Conservation (phyloP, 371 early-diverging fungal genomes). For the Synchytrium microbalum region DNA sequence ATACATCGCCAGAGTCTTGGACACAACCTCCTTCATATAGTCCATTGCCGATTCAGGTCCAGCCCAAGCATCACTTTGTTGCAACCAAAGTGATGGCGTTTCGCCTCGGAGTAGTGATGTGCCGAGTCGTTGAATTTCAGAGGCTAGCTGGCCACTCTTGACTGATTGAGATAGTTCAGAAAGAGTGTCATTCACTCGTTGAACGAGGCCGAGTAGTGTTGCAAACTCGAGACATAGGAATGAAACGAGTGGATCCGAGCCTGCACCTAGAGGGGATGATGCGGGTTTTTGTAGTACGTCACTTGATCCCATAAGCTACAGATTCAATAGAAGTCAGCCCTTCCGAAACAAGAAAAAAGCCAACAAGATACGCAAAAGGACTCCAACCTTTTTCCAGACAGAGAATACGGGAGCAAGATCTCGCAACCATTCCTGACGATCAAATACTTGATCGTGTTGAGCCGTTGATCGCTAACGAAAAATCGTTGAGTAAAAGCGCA, state of each 20-base stretch:
- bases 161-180: slow-evolving; percentile 33
- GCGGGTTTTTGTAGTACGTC: slow-evolving; percentile 24
- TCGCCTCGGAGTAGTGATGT: slow-evolving; percentile 24
- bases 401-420: slow-evolving; percentile 39
- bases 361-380: too few relatives aligned
- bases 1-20: slow-evolving; percentile 19
- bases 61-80: slow-evolving; percentile 28
- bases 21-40: slow-evolving; percentile 24
- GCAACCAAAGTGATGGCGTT: slow-evolving; percentile 37
- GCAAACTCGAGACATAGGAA: slow-evolving; percentile 24
- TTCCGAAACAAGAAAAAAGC: too few relatives aligned
- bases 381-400: slow-evolving; percentile 40
- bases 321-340: too few relatives aligned
- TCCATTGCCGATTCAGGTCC: slow-evolving; percentile 30
- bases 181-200: slow-evolving; percentile 34
- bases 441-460: slow-evolving; percentile 24
- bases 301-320: slow-evolving; percentile 33
- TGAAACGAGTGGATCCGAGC: neutral
- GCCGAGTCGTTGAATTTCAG: slow-evolving; percentile 26
- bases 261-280: slow-evolving; percentile 23
- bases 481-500: slow-evolving; percentile 26
- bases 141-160: slow-evolving; percentile 27
- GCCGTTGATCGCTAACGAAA: slow-evolving; percentile 27
- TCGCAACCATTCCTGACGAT: slow-evolving; percentile 35
- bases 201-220: slow-evolving; percentile 24